A percentile compares a stretch with the other conserved stretches of the same genome.
Evolutionary conservation across 2,329 filamentous ascomycete genomes (phyloP).

Genomic region (Neurospora sp.): DNA sequence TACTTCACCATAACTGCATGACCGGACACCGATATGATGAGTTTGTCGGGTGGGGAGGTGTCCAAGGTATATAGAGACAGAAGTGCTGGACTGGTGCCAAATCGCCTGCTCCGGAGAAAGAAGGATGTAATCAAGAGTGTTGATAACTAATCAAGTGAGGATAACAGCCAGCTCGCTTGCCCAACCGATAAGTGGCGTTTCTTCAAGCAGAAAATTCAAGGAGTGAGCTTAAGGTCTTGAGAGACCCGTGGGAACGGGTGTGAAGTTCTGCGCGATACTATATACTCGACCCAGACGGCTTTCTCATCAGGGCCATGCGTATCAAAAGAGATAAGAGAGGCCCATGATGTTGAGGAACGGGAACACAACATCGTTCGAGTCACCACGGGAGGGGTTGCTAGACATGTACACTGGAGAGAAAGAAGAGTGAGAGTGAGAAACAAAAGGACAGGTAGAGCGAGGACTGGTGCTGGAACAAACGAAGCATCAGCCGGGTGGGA

Average conservation of each 20-base stretch:
- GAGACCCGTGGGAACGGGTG: conserved; percentile 7
- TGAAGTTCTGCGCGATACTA: conserved; percentile 1
- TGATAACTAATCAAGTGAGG: not conserved
- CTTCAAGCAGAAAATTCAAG: not conserved
- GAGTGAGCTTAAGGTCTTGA: not conserved
- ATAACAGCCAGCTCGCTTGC: not conserved
- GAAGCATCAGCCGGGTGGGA: not conserved
- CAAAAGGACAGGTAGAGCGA: conserved; percentile 5
- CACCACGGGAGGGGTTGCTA: conserved; percentile 2
- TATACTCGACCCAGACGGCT: conserved; percentile 3
- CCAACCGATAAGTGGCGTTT: not conserved
- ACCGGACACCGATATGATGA: not conserved
- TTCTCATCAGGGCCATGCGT: not conserved
- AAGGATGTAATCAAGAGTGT: not conserved
- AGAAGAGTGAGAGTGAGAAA: conserved; percentile 1
- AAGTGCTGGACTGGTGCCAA: not conserved
- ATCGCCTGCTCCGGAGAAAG: not conserved
- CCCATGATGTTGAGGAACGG: conserved; percentile 7
- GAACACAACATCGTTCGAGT: conserved; percentile 10
- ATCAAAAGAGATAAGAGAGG: not conserved
- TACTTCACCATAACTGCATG: not conserved
- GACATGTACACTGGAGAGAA: conserved; percentile 1
- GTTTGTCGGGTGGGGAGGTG: not conserved
- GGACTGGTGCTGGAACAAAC: not conserved
- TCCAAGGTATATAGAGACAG: not conserved